These are phyloP conservation scores for Loxodes magnus DNA, from an alignment of 73 alveolate genomes.

Conservation along the genomic window DNA sequence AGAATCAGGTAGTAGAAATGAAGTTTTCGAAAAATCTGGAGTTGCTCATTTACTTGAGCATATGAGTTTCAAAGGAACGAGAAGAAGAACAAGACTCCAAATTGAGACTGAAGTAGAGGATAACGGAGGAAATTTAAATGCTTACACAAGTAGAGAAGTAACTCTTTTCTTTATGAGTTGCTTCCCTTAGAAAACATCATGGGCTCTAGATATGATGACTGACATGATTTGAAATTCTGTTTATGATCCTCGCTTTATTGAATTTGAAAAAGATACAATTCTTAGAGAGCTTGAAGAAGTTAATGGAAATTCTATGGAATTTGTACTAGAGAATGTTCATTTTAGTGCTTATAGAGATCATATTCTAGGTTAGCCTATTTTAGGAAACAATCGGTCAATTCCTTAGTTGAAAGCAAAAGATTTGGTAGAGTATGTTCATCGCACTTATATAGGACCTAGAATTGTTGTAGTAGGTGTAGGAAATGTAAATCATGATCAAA, in stretches of 20 bases:
- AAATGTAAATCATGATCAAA: slow-evolving; percentile 46
- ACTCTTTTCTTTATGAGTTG: slow-evolving; percentile 66
- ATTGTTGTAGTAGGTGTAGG: slow-evolving; percentile 81
- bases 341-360: slow-evolving; percentile 54
- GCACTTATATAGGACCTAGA: slow-evolving; percentile 67
- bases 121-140: slow-evolving; percentile 75
- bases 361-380: slow-evolving; percentile 78
- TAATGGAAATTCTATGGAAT: background rate
- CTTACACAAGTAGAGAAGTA: slow-evolving; percentile 88
- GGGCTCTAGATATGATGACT: slow-evolving; percentile 55
- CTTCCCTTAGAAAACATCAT: slow-evolving; percentile 34
- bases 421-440: slow-evolving; percentile 53
- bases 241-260: slow-evolving; percentile 44
- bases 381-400: slow-evolving; percentile 68
- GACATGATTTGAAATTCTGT: slow-evolving; percentile 70
- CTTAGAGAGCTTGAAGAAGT: slow-evolving; percentile 57
- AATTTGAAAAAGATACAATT: slow-evolving; percentile 70
- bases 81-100: slow-evolving; percentile 45
- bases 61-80: slow-evolving; percentile 82
- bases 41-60: slow-evolving; percentile 90
- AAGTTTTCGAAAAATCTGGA: slow-evolving; percentile 60
- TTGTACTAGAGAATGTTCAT: slow-evolving; percentile 41
- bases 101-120: slow-evolving; percentile 77
- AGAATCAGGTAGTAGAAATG: slow-evolving; percentile 83
- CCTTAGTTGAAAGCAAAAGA: slow-evolving; percentile 48